Conservation (phyloP, 768 basidiomycete genomes). For the Naganishia antarctica region DNA sequence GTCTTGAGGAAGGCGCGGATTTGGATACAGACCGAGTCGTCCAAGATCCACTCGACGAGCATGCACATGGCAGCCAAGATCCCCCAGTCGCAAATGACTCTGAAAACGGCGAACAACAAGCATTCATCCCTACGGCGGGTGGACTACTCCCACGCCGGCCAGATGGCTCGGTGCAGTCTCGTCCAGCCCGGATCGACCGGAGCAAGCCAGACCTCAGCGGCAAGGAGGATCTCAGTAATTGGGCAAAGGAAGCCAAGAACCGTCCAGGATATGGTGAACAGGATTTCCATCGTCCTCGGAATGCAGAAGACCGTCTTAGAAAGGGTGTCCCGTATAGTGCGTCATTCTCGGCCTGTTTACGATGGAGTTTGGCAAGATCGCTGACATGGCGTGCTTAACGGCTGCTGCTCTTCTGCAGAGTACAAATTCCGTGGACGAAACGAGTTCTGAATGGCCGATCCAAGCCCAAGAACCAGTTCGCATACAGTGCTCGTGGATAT, state of each 20-base stretch:
- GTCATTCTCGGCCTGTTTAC: conserved; percentile 15
- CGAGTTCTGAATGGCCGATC: conserved; percentile 12
- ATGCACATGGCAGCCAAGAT: conserved; percentile 16
- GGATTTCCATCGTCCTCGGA: conserved; percentile 68
- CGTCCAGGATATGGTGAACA: conserved; percentile 67
- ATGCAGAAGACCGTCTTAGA: conserved; percentile 72
- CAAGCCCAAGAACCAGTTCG: no score
- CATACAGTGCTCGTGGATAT: no score
- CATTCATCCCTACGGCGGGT: conserved; percentile 18
- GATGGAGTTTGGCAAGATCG: no score
- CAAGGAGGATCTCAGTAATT: conserved; percentile 58
- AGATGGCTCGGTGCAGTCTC: conserved; percentile 29
- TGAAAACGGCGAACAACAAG: conserved; percentile 6
- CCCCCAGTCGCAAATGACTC: conserved; percentile 3
- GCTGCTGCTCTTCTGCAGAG: not conserved
- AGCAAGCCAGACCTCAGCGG: conserved; percentile 51
- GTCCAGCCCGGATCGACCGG: conserved; percentile 23
- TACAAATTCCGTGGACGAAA: conserved; percentile 29
- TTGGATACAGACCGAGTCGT: conserved; percentile 60
- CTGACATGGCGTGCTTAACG: conserved; percentile 1
- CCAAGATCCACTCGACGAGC: conserved; percentile 47
- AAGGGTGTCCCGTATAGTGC: conserved; percentile 50
- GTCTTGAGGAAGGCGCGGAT: conserved; percentile 55
- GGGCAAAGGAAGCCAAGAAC: conserved; percentile 53
- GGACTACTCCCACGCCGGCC: conserved; percentile 34